Conservation (phyloP, 2,329 filamentous ascomycete genomes). For the Thyridium curvatum region DNA sequence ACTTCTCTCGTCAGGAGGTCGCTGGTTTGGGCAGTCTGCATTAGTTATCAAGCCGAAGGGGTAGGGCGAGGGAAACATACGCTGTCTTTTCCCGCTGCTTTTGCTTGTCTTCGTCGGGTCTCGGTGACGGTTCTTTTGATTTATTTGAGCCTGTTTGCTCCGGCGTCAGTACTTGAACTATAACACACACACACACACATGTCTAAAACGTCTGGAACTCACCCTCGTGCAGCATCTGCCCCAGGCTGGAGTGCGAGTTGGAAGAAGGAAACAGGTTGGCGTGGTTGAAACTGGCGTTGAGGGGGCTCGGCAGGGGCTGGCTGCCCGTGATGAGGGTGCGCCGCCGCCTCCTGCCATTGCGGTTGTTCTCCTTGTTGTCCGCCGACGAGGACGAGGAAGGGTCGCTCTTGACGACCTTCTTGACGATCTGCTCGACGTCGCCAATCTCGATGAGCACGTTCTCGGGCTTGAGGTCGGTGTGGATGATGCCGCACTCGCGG, state of each 20-base stretch:
- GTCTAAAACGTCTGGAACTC: too few species aligned
- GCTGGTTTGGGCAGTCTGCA: constrained; percentile 32
- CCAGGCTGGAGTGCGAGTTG: constrained; percentile 67
- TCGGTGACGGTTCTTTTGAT: constrained; percentile 40
- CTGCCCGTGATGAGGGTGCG: constrained; percentile 95
- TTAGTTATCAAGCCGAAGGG: not conserved
- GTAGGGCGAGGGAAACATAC: constrained; percentile 48
- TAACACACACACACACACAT: not conserved
- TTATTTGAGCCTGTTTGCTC: constrained; percentile 20
- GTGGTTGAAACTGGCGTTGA: constrained; percentile 86
- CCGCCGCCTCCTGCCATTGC: constrained; percentile 83
- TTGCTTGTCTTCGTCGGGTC: constrained; percentile 52
- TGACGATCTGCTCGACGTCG: constrained; percentile 97
- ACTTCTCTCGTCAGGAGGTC: constrained; percentile 90
- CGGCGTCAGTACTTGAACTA: not conserved
- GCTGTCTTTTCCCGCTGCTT: constrained; percentile 88
- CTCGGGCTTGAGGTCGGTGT: constrained; percentile 95
- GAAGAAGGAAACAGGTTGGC: constrained; percentile 62
- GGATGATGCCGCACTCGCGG: constrained; percentile 96
- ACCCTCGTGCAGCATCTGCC: constrained; percentile 80
- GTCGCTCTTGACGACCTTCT: constrained; percentile 87
- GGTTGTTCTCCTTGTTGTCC: constrained; percentile 86
- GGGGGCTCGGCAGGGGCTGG: constrained; percentile 88
- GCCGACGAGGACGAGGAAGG: too few species aligned
- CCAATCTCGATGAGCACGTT: constrained; percentile 99